Evolutionary conservation across 2,329 filamentous ascomycete genomes (phyloP).

Genomic region (Colletotrichum eleusines): DNA sequence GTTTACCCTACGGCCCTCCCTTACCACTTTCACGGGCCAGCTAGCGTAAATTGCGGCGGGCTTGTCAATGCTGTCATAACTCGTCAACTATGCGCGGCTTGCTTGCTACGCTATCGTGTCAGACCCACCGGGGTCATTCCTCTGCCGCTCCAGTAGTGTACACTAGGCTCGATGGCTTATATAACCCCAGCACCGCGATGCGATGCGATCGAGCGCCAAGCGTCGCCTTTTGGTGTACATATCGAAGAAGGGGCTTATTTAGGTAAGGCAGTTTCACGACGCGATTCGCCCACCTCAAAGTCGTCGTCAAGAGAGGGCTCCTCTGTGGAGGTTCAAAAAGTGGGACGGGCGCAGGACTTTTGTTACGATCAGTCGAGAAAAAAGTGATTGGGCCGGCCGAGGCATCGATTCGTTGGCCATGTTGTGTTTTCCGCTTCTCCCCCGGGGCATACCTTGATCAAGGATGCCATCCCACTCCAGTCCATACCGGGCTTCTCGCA

Average conservation of each 20-base stretch:
- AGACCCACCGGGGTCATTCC: slow-evolving; percentile 34
- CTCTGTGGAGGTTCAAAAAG: not conserved
- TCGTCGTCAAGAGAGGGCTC: not conserved
- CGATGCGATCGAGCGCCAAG: slow-evolving; percentile 14
- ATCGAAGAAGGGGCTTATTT: slow-evolving; percentile 14
- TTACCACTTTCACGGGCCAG: slow-evolving; percentile 4
- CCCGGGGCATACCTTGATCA: slow-evolving; percentile 9
- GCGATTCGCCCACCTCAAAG: slow-evolving; percentile 12
- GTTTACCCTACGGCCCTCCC: not conserved
- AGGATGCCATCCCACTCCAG: slow-evolving; percentile 24
- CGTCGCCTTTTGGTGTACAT: not conserved
- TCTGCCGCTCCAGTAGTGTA: slow-evolving; percentile 32
- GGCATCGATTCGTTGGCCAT: not conserved
- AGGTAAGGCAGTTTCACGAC: slow-evolving; percentile 7
- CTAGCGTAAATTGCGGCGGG: slow-evolving; percentile 35
- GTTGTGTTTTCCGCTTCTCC: not conserved
- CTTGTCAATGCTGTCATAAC: slow-evolving; percentile 39
- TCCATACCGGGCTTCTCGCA: not conserved
- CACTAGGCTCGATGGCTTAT: slow-evolving; percentile 34
- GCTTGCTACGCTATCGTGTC: slow-evolving; percentile 38
- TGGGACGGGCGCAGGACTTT: not conserved
- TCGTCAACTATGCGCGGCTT: slow-evolving; percentile 37
- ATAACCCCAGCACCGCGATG: slow-evolving; percentile 25
- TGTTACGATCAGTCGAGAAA: not conserved
- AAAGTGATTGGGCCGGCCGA: not conserved